Conservation (phyloP, 305 asterid genomes). For the Andrographis paniculata region DNA sequence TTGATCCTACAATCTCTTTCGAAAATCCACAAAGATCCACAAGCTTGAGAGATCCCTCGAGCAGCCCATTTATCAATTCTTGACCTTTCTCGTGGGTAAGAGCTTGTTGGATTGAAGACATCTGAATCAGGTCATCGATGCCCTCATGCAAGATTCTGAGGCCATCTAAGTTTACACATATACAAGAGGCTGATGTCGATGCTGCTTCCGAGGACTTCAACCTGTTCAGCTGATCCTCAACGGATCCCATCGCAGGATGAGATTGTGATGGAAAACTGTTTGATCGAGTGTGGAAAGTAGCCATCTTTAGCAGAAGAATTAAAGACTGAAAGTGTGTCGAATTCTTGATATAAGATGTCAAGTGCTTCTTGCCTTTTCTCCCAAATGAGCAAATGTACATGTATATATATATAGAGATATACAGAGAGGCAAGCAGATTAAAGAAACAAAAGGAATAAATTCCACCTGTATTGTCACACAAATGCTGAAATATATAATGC, state of each 20-base stretch:
- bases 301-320: no score
- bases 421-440: no score
- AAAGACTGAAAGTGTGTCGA: neutral
- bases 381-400: neutral
- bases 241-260: constrained; percentile 13
- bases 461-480: constrained; percentile 21
- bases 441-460: constrained; percentile 20
- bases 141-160: constrained; percentile 20
- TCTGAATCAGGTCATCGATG: constrained; percentile 19
- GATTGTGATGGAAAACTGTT: neutral
- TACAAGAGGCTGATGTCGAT: constrained; percentile 17
- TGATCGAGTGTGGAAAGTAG: neutral
- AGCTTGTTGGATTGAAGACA: constrained; percentile 20
- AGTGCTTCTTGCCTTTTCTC: no score
- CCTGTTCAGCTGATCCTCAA: constrained; percentile 15
- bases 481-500: neutral
- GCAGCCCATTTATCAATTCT: constrained; percentile 19
- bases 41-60: constrained; percentile 23
- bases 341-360: no score
- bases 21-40: constrained; percentile 23
- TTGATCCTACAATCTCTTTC: constrained; percentile 17
- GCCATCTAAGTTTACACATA: constrained; percentile 17
- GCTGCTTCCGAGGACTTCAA: constrained; percentile 16
- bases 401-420: no score
- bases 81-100: neutral